Evolutionary conservation across 2,329 filamentous ascomycete species (phyloP).

Genomic region (Alternaria ventricosa): DNA sequence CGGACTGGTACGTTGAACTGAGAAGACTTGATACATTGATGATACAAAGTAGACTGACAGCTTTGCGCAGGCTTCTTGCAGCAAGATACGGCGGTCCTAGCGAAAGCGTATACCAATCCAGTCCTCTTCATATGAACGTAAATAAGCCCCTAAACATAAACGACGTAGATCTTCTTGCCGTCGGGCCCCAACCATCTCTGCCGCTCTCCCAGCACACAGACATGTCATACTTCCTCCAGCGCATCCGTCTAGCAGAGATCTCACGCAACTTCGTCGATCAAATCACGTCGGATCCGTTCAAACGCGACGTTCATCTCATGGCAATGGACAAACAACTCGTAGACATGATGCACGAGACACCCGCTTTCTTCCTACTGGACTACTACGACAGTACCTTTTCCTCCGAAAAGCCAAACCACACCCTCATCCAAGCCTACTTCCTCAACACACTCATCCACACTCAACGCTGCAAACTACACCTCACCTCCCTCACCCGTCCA

Average conservation of each 20-base stretch:
- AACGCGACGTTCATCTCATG: not conserved
- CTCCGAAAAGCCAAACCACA: constrained; percentile 5
- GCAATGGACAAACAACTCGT: not conserved
- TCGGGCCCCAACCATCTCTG: not conserved
- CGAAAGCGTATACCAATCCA: not conserved
- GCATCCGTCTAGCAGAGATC: constrained; percentile 45
- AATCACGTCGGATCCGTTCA: not conserved
- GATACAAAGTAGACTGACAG: not conserved
- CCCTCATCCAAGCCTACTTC: constrained; percentile 45
- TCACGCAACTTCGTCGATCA: constrained; percentile 48
- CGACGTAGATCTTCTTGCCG: not conserved
- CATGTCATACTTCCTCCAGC: constrained; percentile 50
- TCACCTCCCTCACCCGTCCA: constrained; percentile 24
- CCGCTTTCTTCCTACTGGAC: not conserved
- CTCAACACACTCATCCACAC: constrained; percentile 45
- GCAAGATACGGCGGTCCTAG: not conserved
- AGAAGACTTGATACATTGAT: not conserved
- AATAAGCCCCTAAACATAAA: not conserved
- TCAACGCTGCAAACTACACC: constrained; percentile 48
- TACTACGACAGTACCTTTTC: not conserved
- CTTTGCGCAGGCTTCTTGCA: not conserved
- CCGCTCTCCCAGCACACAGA: constrained; percentile 36
- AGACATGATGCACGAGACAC: not conserved
- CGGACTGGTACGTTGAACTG: constrained; percentile 5
- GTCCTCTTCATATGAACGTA: not conserved